Evolutionary conservation across 768 basidiomycete genomes (phyloP), one percentile per base, ranked within the genome.

Genomic region (Stropharia rugosoannulata): DNA sequence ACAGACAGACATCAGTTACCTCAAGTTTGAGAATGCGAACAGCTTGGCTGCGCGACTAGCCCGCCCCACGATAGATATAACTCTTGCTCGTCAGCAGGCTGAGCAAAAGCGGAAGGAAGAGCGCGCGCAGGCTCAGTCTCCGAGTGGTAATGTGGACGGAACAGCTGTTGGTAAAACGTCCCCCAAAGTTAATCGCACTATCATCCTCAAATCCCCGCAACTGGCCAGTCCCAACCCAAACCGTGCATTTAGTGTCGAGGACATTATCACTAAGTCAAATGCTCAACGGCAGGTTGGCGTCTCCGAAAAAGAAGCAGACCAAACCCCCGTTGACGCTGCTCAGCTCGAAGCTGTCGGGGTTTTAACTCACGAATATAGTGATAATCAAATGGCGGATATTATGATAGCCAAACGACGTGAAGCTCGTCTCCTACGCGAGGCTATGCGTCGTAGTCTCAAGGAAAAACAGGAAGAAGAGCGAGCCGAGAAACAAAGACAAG

Each of bases 1-100:
- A 56, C 59, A 58, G 35, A 59, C 66, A 32, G 68, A 72, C 59
- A 56, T 72, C 29, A 68, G 61, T 46, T 71, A 71, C 41, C 64
- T 72, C 40, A 60, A 61, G 32, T 58, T 68, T 48, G 64, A 60
- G 16, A 56, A 62, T 29, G 49, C 57, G 15, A 57, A 44, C 35
- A 64, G 64, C 45, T 51, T 73, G 4, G 66, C 72, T 29, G 58
- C 64, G 35, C 58, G 65, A 16, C 49, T 64, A 29, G 56, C 60
- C 4, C 60, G 62, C 3, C 55, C 59, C 2, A 52, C 46, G 22
- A 32, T 46, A 36, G 42, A 35, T 35, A 50, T 50, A 40, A 18
- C 27, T 18, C 46, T 51, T 49, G 46, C 47, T 6, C 50, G 43
- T 3, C 25, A 52, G 25, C 29, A 46, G 7, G 42, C 56, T 37